Evolutionary conservation across 2,329 filamentous ascomycete genomes (phyloP).

Genomic region (Cladosporium sp.): DNA sequence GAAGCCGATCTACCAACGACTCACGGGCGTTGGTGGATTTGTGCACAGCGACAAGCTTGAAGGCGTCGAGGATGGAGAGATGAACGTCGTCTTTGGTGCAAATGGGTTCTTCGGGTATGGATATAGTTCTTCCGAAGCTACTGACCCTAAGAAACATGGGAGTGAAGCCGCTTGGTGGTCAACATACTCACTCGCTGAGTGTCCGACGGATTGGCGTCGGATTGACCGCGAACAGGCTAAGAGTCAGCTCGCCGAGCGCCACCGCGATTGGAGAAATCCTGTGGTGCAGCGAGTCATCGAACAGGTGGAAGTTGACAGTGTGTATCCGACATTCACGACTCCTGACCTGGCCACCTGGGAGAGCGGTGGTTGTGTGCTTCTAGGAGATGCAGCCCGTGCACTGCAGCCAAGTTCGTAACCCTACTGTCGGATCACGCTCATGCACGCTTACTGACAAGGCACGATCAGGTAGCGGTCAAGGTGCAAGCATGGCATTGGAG

Average conservation of each 20-base stretch:
- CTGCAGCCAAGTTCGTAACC: constrained; percentile 45
- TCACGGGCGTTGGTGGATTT: constrained; percentile 51
- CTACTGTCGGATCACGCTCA: no score
- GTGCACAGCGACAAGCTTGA: constrained; percentile 38
- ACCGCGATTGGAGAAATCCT: constrained; percentile 49
- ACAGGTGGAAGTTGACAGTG: constrained; percentile 41
- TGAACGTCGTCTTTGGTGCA: constrained; percentile 49
- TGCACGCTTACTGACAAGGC: background rate
- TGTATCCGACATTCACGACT: constrained; percentile 53
- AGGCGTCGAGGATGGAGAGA: constrained; percentile 34
- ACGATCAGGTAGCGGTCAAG: constrained; percentile 49
- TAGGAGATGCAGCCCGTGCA: constrained; percentile 60
- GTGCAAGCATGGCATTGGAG: constrained; percentile 56
- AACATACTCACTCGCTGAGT: constrained; percentile 17
- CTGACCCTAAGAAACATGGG: constrained; percentile 28
- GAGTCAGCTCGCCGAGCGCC: constrained; percentile 42
- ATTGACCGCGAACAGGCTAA: constrained; percentile 28
- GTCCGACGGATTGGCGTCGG: constrained; percentile 19
- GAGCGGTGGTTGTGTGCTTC: constrained; percentile 49
- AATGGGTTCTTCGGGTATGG: constrained; percentile 56
- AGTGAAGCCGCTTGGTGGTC: constrained; percentile 21
- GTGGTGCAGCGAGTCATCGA: constrained; percentile 38
- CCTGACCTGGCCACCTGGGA: constrained; percentile 52
- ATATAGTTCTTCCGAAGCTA: constrained; percentile 26
- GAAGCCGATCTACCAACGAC: constrained; percentile 40